A percentile compares a stretch with the other conserved stretches of the same genome.
Conservation (phyloP, 1,284 basidiomycete species). For the Ceratobasidium sp. region DNA sequence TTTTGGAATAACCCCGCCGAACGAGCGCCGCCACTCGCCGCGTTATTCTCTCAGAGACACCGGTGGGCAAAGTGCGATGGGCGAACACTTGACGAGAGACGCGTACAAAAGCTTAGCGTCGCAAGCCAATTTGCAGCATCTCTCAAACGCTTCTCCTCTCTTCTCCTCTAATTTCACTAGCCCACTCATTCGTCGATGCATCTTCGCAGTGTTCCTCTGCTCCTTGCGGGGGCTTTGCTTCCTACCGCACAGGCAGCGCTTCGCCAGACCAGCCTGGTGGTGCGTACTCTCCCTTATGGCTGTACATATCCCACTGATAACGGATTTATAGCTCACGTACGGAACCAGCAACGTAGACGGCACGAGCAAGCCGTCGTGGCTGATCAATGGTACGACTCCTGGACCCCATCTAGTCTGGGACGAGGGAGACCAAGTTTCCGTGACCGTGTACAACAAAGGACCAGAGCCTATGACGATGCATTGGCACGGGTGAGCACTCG, state of each 20-base stretch:
- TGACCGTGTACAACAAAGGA: constrained; percentile 34
- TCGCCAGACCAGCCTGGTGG: neutral
- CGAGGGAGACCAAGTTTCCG: constrained; percentile 43
- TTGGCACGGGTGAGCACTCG: constrained; percentile 39
- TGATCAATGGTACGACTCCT: constrained; percentile 40
- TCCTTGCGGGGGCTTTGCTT: constrained; percentile 33
- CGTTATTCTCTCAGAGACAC: constrained; percentile 15
- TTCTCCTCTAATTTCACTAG: neutral
- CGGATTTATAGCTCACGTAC: constrained; percentile 1
- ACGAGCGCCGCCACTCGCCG: constrained; percentile 21
- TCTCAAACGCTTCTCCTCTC: neutral
- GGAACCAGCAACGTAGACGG: constrained; percentile 31
- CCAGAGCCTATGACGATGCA: constrained; percentile 29
- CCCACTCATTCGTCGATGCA: constrained; percentile 27
- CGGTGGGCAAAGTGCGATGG: constrained; percentile 14
- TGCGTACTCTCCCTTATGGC: neutral
- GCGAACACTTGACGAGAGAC: neutral
- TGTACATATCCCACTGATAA: neutral
- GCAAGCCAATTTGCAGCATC: constrained; percentile 12
- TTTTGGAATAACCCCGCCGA: constrained; percentile 17
- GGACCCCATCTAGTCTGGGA: constrained; percentile 41
- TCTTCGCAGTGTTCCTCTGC: constrained; percentile 30
- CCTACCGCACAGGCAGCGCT: constrained; percentile 22
- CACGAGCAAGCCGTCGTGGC: constrained; percentile 23
- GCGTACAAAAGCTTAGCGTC: constrained; percentile 19